These are phyloP conservation scores for Arachnopeziza araneosa DNA, from an alignment of 2,329 filamentous ascomycete genomes.

Conservation along the genomic window DNA sequence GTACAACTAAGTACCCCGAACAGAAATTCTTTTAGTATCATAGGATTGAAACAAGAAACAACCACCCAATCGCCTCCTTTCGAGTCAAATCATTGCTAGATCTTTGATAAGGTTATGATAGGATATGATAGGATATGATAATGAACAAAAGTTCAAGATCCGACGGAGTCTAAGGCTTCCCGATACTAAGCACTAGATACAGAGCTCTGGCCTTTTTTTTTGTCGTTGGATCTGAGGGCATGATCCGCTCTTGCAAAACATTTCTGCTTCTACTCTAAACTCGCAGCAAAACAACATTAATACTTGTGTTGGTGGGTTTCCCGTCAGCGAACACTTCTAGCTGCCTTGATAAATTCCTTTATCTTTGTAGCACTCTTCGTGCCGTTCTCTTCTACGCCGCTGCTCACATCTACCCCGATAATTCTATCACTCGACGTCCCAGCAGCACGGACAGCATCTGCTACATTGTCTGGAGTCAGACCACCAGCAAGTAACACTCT, in stretches of 20 bases:
- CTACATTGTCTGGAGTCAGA: conserved; percentile 73
- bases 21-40: too few relatives aligned
- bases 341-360: conserved; percentile 68
- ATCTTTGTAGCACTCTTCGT: conserved; percentile 80
- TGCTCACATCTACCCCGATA: conserved; percentile 86
- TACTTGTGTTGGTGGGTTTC: conserved; percentile 5
- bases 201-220: too few relatives aligned
- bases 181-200: too few relatives aligned
- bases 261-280: neutral
- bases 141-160: too few relatives aligned
- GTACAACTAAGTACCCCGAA: too few relatives aligned
- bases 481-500: conserved; percentile 81
- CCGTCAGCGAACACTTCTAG: conserved; percentile 43
- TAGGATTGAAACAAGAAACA: too few relatives aligned
- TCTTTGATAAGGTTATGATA: too few relatives aligned
- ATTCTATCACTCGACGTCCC: conserved; percentile 58
- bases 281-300: neutral
- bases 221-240: neutral
- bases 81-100: too few relatives aligned
- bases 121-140: too few relatives aligned
- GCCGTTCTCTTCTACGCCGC: conserved; percentile 82
- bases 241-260: neutral
- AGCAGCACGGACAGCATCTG: conserved; percentile 55
- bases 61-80: too few relatives aligned
- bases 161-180: too few relatives aligned